Conservation (phyloP, 805 yeast species). For the Naumovozyma baii region DNA sequence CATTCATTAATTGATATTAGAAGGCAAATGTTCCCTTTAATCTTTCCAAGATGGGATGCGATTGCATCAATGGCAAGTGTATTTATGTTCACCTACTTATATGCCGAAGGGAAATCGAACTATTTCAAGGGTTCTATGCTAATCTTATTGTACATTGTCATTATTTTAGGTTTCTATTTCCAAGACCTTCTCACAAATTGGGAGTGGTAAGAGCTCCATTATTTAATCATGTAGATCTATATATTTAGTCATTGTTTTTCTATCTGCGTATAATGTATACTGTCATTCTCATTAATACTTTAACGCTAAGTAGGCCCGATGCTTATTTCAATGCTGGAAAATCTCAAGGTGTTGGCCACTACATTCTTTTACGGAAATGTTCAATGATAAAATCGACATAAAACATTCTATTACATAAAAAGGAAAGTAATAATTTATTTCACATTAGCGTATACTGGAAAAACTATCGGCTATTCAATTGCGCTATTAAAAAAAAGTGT, state of each 20-base stretch:
- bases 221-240: background rate
- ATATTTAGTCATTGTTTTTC: background rate
- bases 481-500: too few species aligned
- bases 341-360: too few species aligned
- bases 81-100: slow-evolving; percentile 81
- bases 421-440: too few species aligned
- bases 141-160: slow-evolving; percentile 65
- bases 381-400: too few species aligned
- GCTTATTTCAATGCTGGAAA: too few species aligned
- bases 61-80: slow-evolving; percentile 78
- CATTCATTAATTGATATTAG: slow-evolving; percentile 25
- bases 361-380: too few species aligned
- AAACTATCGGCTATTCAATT: too few species aligned
- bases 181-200: slow-evolving; percentile 26
- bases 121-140: slow-evolving; percentile 91
- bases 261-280: background rate
- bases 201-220: background rate
- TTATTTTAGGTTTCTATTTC: slow-evolving; percentile 73
- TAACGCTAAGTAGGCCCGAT: too few species aligned
- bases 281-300: too few species aligned
- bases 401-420: too few species aligned
- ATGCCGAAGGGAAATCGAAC: slow-evolving; percentile 94
- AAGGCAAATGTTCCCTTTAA: slow-evolving; percentile 49
- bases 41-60: slow-evolving; percentile 94
- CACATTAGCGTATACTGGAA: too few species aligned